These are phyloP conservation scores for Ceratocystis colombiana DNA, from an alignment of 2,329 filamentous ascomycete genomes.

Conservation along the genomic window DNA sequence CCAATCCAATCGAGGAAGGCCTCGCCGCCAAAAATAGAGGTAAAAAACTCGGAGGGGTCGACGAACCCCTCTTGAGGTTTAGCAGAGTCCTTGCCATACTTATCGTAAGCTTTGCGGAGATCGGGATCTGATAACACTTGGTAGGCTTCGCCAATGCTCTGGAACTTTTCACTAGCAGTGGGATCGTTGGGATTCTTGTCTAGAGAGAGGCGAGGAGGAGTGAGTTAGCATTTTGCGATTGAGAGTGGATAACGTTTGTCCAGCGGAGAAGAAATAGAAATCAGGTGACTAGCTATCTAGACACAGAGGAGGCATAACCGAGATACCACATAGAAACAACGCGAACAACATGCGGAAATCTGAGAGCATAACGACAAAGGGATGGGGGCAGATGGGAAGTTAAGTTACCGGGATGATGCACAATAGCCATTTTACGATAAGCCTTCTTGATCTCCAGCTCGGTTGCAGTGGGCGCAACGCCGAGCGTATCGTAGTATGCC, in stretches of 20 bases:
- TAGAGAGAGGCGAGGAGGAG: constrained; percentile 31
- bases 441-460: constrained; percentile 96
- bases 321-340: not conserved
- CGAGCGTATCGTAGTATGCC: constrained; percentile 76
- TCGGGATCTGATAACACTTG: constrained; percentile 79
- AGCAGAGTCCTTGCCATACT: constrained; percentile 90
- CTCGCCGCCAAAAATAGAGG: constrained; percentile 94
- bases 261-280: not conserved
- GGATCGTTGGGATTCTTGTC: constrained; percentile 98
- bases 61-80: constrained; percentile 86
- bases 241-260: not conserved
- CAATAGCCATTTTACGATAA: constrained; percentile 87
- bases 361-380: not conserved
- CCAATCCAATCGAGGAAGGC: constrained; percentile 95
- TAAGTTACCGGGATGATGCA: constrained; percentile 70
- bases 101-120: constrained; percentile 86
- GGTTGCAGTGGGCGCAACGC: constrained; percentile 72
- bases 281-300: not conserved
- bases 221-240: constrained; percentile 11
- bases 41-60: constrained; percentile 95
- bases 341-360: not conserved
- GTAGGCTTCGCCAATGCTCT: constrained; percentile 66
- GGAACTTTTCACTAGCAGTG: constrained; percentile 86
- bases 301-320: not conserved
- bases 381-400: constrained; percentile 27